Evolutionary conservation across 768 basidiomycete genomes (phyloP).

Genomic region (Tylopilus sp.): DNA sequence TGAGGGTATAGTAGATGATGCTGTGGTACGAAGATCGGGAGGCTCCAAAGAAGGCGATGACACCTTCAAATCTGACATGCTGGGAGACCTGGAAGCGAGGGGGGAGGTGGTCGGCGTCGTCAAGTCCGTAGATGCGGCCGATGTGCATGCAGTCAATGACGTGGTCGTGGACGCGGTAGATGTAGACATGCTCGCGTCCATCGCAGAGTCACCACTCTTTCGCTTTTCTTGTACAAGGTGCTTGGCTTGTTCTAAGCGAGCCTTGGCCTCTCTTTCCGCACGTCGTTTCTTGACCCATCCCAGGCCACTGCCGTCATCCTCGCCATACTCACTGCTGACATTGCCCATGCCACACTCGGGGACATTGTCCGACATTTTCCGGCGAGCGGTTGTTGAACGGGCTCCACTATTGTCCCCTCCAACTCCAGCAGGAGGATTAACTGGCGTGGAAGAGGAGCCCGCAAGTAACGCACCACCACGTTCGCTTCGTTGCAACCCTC

Average conservation of each 20-base stretch:
- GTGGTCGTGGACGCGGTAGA: constrained; percentile 24
- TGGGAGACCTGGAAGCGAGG: constrained; percentile 20
- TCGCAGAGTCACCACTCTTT: constrained; percentile 20
- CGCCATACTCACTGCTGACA: constrained; percentile 36
- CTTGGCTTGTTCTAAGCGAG: constrained; percentile 18
- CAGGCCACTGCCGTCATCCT: constrained; percentile 85
- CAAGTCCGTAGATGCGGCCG: constrained; percentile 13
- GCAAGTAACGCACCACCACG: constrained; percentile 25
- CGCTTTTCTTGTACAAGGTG: constrained; percentile 20
- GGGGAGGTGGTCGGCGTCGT: constrained; percentile 21
- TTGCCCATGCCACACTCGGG: constrained; percentile 30
- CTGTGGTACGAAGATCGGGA: neutral
- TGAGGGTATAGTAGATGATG: neutral
- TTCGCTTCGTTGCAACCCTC: constrained; percentile 23
- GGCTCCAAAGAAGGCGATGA: constrained; percentile 4
- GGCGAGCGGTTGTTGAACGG: constrained; percentile 10
- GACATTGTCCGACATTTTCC: constrained; percentile 14
- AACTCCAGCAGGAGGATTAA: constrained; percentile 29
- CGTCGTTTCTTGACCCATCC: constrained; percentile 70
- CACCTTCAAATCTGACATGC: constrained; percentile 14
- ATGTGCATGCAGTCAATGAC: constrained; percentile 22
- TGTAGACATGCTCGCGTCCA: constrained; percentile 20
- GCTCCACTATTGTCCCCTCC: constrained; percentile 11
- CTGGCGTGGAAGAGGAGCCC: constrained; percentile 6
- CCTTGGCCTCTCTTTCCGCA: constrained; percentile 52